Evolutionary conservation across 352 stramenopile genomes (phyloP), one percentile per base, ranked within the genome.

Genomic region (Sclerospora graminicola): DNA sequence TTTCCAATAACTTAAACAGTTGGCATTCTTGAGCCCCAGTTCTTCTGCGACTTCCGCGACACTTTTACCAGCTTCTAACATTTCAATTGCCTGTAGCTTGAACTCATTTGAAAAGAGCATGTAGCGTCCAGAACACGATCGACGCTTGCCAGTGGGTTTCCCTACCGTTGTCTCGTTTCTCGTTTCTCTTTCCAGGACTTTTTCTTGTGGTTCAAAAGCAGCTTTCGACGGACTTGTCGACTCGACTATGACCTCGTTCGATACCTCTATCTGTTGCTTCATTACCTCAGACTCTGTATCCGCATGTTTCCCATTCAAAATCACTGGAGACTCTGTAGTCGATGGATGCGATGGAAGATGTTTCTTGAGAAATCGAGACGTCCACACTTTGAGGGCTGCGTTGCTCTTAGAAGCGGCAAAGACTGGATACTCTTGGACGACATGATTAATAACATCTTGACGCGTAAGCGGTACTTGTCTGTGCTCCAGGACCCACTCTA

Each of bases 61-160:
- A 11, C 55, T 84, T 40, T 81, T 82, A 16, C 73, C 76, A 51
- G 82, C 68, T 27, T 89, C 76, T 24, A 89, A 35, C 51, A 69
- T 66, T 41, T 67, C 74, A 5, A 89, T 40, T 14, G 76, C 76
- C 2, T 83, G 81, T 15, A 89, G 45, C 48, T 89, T 89, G 46
- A 86, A 86, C 44, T 85, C 76, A 41, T 89, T 85, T 30, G 73
- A 86, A 46, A 84, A 73, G 6, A 82, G 54, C 40, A 77, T 70
- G 49, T 86, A 84, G 4, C 73, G 63, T n/a, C 70, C 60, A 5
- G 68, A 55, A 3, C 50, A 75, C 15, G 53, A 48, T 4, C 64
- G 66, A 8, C 70, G 59, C 32, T 84, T 87, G 2, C 66, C 45
- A 5, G 54, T 58, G 2, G 51, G 52, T 29, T 26, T 3, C 4